phyloP scores from a whole-genome alignment of 2,329 filamentous ascomycete species.

The Xylaria sp. region DNA sequence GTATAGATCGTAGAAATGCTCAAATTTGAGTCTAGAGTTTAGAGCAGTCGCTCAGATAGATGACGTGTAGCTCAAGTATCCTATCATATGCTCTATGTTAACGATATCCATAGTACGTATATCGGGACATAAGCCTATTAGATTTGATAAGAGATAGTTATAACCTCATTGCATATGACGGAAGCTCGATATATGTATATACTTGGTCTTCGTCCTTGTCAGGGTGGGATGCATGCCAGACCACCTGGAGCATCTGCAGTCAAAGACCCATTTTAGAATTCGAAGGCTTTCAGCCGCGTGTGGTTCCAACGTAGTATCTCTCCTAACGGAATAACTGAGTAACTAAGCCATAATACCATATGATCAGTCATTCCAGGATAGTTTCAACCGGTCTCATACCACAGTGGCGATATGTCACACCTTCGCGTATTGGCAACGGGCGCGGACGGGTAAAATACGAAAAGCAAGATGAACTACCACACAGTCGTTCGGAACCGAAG shows the following conservation, averaged over 20 bases:
- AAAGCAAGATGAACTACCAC: not conserved
- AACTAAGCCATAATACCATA: not conserved
- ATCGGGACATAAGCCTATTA: fast-evolving
- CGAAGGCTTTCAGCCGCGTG: not conserved
- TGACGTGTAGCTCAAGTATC: not conserved
- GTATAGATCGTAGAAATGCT: not conserved
- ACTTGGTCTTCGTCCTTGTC: not conserved
- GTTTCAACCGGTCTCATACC: not conserved
- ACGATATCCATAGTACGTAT: not conserved
- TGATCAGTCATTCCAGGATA: not conserved
- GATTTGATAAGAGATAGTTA: not conserved
- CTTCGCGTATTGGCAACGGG: not conserved
- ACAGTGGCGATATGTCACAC: not conserved
- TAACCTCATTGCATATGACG: not conserved
- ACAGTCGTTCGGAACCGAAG: not conserved
- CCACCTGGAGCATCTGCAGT: not conserved
- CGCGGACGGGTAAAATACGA: not conserved
- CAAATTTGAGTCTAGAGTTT: not conserved
- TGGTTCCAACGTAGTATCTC: not conserved
- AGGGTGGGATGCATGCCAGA: too few relatives aligned
- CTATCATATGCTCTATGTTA: not conserved
- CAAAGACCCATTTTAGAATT: not conserved
- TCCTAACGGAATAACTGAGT: not conserved
- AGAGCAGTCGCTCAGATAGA: too few relatives aligned
- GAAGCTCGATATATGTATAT: not conserved